phyloP scores from a whole-genome alignment of 768 basidiomycete species.

The Tricholoma furcatifolium region DNA sequence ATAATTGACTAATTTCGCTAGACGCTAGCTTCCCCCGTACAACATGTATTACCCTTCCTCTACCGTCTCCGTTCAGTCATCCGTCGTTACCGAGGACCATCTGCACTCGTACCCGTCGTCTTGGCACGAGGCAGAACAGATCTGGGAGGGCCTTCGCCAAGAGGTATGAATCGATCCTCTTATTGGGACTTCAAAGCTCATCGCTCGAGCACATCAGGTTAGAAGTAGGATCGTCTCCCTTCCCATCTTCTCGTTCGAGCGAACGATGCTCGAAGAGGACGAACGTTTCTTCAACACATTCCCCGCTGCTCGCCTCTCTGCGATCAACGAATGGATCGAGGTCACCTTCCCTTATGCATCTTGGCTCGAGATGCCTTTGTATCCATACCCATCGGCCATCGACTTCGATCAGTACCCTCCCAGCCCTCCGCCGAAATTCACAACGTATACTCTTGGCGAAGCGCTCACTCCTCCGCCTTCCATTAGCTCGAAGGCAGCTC shows the following conservation, averaged over 20 bases:
- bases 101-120: slow-evolving; percentile 3
- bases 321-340: slow-evolving; percentile 15
- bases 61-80: not conserved
- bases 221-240: slow-evolving; percentile 1
- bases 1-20: not conserved
- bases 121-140: slow-evolving; percentile 9
- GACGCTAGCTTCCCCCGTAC: not conserved
- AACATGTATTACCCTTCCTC: not conserved
- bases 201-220: not conserved
- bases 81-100: not conserved
- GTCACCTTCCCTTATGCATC: slow-evolving; percentile 1
- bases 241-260: slow-evolving; percentile 12
- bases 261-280: slow-evolving; percentile 18
- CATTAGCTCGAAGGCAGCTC: not conserved
- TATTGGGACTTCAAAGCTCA: not conserved
- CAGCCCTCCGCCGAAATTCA: not conserved
- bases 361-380: not conserved
- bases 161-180: slow-evolving; percentile 4
- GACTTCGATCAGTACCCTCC: not conserved
- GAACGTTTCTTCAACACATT: slow-evolving; percentile 19
- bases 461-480: not conserved
- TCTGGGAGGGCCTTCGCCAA: slow-evolving; percentile 12
- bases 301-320: slow-evolving; percentile 13
- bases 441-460: slow-evolving; percentile 1
- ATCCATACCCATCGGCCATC: not conserved